These are phyloP conservation scores for Multifurca ochricompacta DNA, from an alignment of 768 basidiomycete genomes.

Conservation along the genomic window DNA sequence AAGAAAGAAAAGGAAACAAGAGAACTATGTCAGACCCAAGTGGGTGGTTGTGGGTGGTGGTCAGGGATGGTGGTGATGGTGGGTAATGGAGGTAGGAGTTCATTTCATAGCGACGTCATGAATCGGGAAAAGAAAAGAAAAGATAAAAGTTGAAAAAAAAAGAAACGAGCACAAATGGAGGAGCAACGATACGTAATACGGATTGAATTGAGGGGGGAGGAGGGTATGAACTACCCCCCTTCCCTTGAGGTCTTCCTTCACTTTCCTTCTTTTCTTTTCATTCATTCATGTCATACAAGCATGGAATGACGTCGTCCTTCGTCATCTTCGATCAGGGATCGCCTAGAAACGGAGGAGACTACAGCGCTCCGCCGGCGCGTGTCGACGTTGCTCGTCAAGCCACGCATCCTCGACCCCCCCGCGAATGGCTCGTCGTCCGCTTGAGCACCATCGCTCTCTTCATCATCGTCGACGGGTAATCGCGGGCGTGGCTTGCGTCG, in stretches of 20 bases:
- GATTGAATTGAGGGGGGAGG: background rate
- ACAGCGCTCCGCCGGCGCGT: constrained; percentile 42
- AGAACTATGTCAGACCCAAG: background rate
- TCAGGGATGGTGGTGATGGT: background rate
- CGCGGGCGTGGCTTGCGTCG: constrained; percentile 49
- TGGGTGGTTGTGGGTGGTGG: background rate
- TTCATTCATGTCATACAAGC: constrained; percentile 51
- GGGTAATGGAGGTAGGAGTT: no score
- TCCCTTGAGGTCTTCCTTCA: no score
- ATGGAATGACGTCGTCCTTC: constrained; percentile 62
- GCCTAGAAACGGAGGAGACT: constrained; percentile 21
- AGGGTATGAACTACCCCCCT: no score
- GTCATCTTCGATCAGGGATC: constrained; percentile 34
- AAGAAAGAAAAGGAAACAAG: background rate
- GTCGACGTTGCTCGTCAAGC: constrained; percentile 54
- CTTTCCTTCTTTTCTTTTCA: background rate
- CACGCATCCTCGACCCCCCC: constrained; percentile 22
- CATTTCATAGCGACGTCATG: constrained; percentile 7
- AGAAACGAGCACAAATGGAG: constrained; percentile 1
- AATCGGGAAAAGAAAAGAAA: background rate
- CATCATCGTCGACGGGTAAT: constrained; percentile 41
- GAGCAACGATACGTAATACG: constrained; percentile 3
- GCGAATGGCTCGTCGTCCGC: constrained; percentile 53
- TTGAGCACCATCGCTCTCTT: constrained; percentile 61
- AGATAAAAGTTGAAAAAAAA: background rate